These are phyloP conservation scores for Microsporum audouinii DNA, from an alignment of 2,329 filamentous ascomycete species.

Conservation along the genomic window DNA sequence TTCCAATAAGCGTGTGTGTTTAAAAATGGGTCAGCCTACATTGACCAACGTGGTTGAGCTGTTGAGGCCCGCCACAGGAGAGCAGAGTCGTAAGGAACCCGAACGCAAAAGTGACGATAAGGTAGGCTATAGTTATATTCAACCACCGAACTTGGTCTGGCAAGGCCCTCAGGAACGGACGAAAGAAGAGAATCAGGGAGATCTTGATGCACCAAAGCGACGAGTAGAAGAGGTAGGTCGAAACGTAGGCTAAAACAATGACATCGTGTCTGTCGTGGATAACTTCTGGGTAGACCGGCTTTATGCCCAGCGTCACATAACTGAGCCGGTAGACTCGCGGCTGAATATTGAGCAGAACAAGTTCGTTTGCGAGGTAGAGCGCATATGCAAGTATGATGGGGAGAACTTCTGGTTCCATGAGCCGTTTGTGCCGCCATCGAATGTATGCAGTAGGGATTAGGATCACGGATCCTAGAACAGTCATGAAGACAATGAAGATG, in stretches of 20 bases:
- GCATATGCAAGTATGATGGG: slow-evolving; percentile 7
- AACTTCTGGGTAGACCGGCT: neutral
- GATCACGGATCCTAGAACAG: slow-evolving; percentile 4
- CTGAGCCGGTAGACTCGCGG: slow-evolving; percentile 6
- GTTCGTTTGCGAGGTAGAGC: slow-evolving; percentile 6
- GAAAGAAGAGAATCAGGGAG: slow-evolving; percentile 12
- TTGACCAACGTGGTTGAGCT: neutral
- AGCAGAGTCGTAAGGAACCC: slow-evolving; percentile 6
- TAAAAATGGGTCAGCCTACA: neutral
- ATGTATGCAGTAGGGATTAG: slow-evolving; percentile 8
- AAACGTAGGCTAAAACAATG: neutral
- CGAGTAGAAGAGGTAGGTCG: slow-evolving; percentile 2
- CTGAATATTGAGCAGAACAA: slow-evolving; percentile 2
- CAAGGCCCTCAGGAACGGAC: slow-evolving; percentile 9
- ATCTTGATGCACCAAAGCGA: slow-evolving; percentile 9
- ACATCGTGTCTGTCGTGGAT: neutral
- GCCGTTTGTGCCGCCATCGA: slow-evolving; percentile 6
- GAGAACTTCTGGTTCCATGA: slow-evolving; percentile 5
- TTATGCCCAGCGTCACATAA: slow-evolving; percentile 1
- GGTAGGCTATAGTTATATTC: slow-evolving; percentile 4
- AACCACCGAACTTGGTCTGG: slow-evolving; percentile 6
- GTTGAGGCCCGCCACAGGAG: slow-evolving; percentile 7
- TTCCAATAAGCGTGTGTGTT: neutral
- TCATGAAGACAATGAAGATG: slow-evolving; percentile 7
- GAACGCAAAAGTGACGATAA: slow-evolving; percentile 3